Percentiles rank a stretch among this genome's conserved stretches.
Evolutionary conservation across 768 basidiomycete genomes (phyloP).

Genomic region (Sistotremastrum niveocremeum): DNA sequence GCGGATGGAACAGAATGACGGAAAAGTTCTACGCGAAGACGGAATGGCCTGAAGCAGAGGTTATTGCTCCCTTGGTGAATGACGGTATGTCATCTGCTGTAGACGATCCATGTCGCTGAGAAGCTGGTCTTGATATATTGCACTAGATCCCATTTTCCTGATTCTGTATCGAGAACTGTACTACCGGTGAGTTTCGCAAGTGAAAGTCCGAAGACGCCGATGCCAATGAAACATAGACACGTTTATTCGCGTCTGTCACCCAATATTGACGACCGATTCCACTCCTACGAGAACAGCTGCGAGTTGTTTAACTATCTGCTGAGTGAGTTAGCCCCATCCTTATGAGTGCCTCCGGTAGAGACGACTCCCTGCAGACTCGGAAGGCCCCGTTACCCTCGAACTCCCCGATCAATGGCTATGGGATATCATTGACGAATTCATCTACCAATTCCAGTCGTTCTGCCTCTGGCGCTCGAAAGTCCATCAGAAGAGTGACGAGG

Average conservation of each 20-base stretch:
- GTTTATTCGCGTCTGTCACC: constrained; percentile 93
- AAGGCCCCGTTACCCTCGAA: constrained; percentile 84
- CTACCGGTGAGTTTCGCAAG: constrained; percentile 35
- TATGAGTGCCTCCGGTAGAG: background rate
- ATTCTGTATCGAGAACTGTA: constrained; percentile 95
- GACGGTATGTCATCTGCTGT: constrained; percentile 46
- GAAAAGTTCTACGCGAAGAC: constrained; percentile 90
- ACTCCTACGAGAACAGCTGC: constrained; percentile 96
- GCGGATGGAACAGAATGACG: constrained; percentile 92
- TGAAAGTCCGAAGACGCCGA: background rate
- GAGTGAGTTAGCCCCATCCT: constrained; percentile 36
- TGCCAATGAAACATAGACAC: constrained; percentile 30
- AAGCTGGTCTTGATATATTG: background rate
- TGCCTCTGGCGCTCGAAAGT: constrained; percentile 82
- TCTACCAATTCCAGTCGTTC: constrained; percentile 97
- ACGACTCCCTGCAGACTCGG: constrained; percentile 50
- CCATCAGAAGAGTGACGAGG: constrained; percentile 80
- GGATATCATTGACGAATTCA: constrained; percentile 96
- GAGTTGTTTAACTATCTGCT: constrained; percentile 96
- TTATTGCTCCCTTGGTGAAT: constrained; percentile 87
- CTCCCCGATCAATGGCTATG: constrained; percentile 97
- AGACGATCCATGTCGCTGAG: background rate
- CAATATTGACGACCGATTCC: constrained; percentile 94
- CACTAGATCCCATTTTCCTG: constrained; percentile 79
- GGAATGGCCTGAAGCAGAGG: constrained; percentile 97